Percentiles rank a stretch among this genome's conserved stretches.
Evolutionary conservation across 2,329 filamentous ascomycete species (phyloP).

Genomic region (Aspergillus fumigatus): DNA sequence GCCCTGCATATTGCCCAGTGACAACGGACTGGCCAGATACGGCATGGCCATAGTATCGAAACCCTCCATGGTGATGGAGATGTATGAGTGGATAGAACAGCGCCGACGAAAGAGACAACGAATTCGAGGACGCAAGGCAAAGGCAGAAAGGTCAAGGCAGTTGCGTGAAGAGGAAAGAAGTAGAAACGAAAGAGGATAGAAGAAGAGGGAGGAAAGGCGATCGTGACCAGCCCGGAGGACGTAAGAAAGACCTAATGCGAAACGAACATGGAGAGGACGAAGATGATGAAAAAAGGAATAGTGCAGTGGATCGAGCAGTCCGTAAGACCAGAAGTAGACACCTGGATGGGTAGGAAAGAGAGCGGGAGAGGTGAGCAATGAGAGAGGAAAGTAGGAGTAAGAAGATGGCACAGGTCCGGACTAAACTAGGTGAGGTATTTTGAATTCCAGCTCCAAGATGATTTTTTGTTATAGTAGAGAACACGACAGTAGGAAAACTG

Average conservation of each 20-base stretch:
- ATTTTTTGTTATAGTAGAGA: background rate
- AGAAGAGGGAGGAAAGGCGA: background rate
- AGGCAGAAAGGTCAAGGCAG: background rate
- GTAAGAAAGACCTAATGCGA: background rate
- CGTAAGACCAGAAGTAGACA: background rate
- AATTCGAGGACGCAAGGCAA: background rate
- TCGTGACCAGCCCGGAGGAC: background rate
- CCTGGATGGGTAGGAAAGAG: background rate
- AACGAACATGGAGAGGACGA: background rate
- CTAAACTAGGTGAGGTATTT: background rate
- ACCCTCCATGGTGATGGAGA: slow-evolving; percentile 45
- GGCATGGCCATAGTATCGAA: slow-evolving; percentile 60
- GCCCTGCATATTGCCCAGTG: slow-evolving; percentile 49
- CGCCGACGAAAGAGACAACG: background rate
- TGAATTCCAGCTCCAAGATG: background rate
- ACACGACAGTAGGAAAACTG: background rate
- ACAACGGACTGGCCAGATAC: slow-evolving; percentile 56
- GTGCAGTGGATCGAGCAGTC: slow-evolving; percentile 1
- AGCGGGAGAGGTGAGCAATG: background rate
- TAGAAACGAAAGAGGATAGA: background rate
- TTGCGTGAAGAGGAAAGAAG: background rate
- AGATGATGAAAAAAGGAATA: slow-evolving; percentile 3
- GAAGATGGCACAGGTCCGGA: background rate
- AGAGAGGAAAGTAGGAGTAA: background rate
- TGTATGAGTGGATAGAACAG: background rate